Conservation (phyloP, 177 flowering plant species). For the Vitis hybrid region DNA sequence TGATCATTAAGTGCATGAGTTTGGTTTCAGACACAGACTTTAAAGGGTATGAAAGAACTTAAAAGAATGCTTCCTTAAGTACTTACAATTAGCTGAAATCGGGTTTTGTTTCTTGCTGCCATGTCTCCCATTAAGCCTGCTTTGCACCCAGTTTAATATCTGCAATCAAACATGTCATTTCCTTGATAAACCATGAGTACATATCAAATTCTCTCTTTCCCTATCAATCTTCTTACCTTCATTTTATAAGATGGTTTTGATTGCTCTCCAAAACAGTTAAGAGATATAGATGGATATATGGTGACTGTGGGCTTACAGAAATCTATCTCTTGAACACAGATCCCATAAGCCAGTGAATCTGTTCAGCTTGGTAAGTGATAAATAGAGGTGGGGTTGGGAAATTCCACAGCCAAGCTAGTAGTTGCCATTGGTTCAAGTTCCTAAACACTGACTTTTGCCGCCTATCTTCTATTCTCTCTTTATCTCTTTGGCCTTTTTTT, state of each 20-base stretch:
- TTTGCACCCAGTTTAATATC: slow-evolving; percentile 43
- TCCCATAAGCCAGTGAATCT: slow-evolving; percentile 5
- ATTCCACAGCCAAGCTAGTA: slow-evolving; percentile 17
- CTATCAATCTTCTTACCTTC: slow-evolving; percentile 6
- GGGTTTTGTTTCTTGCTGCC: slow-evolving; percentile 16
- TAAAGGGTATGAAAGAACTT: too few species aligned
- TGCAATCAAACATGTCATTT: slow-evolving; percentile 14
- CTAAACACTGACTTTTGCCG: slow-evolving; percentile 18
- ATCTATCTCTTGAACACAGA: neutral
- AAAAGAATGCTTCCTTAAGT: neutral
- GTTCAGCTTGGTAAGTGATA: slow-evolving; percentile 6
- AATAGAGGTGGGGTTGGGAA: slow-evolving; percentile 19
- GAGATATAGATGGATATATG: neutral
- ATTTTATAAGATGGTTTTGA: neutral
- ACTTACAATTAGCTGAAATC: slow-evolving; percentile 15
- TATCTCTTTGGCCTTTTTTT: neutral
- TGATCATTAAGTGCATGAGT: too few species aligned
- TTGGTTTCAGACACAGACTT: too few species aligned
- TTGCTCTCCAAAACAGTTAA: neutral
- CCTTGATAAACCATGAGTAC: too few species aligned
- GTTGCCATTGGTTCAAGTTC: slow-evolving; percentile 34
- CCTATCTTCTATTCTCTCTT: slow-evolving; percentile 7
- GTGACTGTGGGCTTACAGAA: too few species aligned
- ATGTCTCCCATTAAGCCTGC: slow-evolving; percentile 27
- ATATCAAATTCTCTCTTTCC: neutral